These are phyloP conservation scores for Spencermartinsiella ligniputridi DNA, from an alignment of 1,139 yeast species.

Conservation along the genomic window DNA sequence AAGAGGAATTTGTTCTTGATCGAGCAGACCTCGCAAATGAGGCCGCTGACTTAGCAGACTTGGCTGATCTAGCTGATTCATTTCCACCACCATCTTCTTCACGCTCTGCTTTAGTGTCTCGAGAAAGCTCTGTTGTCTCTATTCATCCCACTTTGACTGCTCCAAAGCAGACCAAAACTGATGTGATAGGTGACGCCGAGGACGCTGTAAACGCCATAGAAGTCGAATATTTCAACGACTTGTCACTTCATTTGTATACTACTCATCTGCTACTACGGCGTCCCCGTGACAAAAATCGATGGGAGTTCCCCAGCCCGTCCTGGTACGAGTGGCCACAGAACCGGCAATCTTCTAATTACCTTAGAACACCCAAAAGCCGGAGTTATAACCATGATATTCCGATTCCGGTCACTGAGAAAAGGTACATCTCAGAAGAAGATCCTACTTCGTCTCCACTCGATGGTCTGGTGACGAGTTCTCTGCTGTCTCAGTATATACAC, in stretches of 20 bases:
- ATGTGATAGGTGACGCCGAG: neutral
- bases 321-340: slow-evolving; percentile 18
- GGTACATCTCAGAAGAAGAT: neutral
- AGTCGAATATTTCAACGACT: slow-evolving; percentile 1
- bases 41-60: no score
- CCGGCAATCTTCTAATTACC: neutral
- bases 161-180: neutral
- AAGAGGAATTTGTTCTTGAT: no score
- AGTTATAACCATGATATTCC: neutral
- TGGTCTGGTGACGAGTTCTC: neutral
- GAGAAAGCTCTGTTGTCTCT: no score
- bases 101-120: no score
- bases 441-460: neutral
- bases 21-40: no score
- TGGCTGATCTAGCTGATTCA: no score
- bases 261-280: slow-evolving; percentile 20
- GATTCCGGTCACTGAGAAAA: neutral
- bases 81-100: no score
- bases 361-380: neutral
- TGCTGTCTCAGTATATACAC: neutral
- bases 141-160: no score
- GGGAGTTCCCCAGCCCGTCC: slow-evolving; percentile 7
- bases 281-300: neutral
- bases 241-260: slow-evolving; percentile 29
- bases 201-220: slow-evolving; percentile 2